Evolutionary conservation across 306 rosid genomes (phyloP).

Genomic region (Inga leiocalycina): DNA sequence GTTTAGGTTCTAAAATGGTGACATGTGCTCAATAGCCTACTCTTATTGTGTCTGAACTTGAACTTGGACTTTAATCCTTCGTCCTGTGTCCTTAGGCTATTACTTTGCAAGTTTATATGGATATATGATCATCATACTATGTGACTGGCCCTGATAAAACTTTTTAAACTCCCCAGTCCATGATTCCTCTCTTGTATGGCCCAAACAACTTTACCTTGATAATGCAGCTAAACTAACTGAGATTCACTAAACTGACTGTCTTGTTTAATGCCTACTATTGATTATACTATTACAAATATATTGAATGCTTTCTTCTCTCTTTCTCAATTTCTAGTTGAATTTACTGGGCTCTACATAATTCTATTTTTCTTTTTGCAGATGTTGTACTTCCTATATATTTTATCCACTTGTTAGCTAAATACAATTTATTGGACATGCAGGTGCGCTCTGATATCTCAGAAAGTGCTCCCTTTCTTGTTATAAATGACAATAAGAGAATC

Average conservation of each 20-base stretch:
- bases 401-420: constrained; percentile 18
- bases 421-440: constrained; percentile 48
- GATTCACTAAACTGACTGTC: constrained; percentile 1
- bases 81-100: constrained; percentile 1
- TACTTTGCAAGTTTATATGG: constrained; percentile 7
- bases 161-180: not conserved
- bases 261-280: constrained; percentile 4
- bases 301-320: constrained; percentile 3
- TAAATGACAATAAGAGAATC: constrained; percentile 55
- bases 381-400: constrained; percentile 21
- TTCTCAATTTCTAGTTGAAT: not conserved
- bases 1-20: not conserved
- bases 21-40: constrained; percentile 2
- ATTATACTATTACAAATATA: not conserved
- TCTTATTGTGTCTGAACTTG: constrained; percentile 1
- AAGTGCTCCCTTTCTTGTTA: constrained; percentile 66
- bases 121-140: constrained; percentile 9
- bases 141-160: constrained; percentile 1
- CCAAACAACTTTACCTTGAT: not conserved
- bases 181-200: constrained; percentile 16
- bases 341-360: not conserved
- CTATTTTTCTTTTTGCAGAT: not conserved
- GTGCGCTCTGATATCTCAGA: constrained; percentile 43
- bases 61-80: constrained; percentile 1
- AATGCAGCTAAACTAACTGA: not conserved